Conservation (phyloP, 2,329 filamentous ascomycete genomes). For the Aspergillus sp. region DNA sequence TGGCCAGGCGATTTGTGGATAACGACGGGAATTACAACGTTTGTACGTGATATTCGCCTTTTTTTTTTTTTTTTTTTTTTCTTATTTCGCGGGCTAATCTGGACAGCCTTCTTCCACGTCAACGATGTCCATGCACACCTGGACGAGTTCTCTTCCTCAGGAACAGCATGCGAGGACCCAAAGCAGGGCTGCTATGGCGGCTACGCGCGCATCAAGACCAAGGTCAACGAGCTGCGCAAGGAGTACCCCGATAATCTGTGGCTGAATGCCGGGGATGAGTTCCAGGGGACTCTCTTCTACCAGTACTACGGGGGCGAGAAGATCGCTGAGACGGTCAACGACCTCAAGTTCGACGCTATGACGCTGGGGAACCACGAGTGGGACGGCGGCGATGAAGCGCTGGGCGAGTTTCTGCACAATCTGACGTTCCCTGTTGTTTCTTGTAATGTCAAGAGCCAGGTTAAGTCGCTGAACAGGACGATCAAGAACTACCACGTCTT, state of each 20-base stretch:
- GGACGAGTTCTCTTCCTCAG: constrained; percentile 1
- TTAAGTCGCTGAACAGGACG: background rate
- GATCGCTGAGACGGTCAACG: constrained; percentile 7
- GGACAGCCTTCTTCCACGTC: constrained; percentile 4
- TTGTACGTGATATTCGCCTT: background rate
- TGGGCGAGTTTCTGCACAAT: constrained; percentile 2
- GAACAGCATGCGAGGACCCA: constrained; percentile 2
- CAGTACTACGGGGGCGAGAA: constrained; percentile 6
- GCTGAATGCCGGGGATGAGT: constrained; percentile 7
- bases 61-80: no score
- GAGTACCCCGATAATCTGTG: constrained; percentile 2
- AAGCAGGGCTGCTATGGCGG: constrained; percentile 5
- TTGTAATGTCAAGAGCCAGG: constrained; percentile 6
- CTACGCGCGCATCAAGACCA: constrained; percentile 8
- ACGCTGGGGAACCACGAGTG: constrained; percentile 9
- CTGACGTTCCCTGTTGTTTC: constrained; percentile 1
- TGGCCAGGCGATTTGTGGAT: constrained; percentile 1
- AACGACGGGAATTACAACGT: constrained; percentile 4
- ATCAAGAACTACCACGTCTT: constrained; percentile 6
- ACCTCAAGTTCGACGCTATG: constrained; percentile 4
- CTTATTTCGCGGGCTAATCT: background rate
- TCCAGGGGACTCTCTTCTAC: constrained; percentile 8
- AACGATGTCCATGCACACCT: constrained; percentile 6
- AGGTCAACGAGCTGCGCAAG: background rate
- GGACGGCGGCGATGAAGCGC: constrained; percentile 1